Conservation (phyloP, 148 eudicot species). For the Nepenthes mirabilis region DNA sequence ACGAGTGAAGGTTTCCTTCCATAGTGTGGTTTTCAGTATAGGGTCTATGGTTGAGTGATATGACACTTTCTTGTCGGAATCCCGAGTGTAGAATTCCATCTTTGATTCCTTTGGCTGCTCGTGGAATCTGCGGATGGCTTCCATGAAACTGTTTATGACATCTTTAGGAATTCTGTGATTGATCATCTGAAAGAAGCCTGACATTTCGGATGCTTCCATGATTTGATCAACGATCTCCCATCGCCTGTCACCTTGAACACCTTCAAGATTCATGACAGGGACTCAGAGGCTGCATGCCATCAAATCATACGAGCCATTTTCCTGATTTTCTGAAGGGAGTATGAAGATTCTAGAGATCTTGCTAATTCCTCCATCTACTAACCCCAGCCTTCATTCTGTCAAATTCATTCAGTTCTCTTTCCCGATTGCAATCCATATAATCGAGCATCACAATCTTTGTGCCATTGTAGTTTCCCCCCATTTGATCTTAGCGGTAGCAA, state of each 20-base stretch:
- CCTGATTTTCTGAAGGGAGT: no score
- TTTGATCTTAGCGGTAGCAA: no score
- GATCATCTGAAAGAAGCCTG: slow-evolving; percentile 20
- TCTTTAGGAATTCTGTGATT: slow-evolving; percentile 10
- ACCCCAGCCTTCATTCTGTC: no score
- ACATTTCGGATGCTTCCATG: slow-evolving; percentile 13
- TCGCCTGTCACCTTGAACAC: slow-evolving; percentile 3
- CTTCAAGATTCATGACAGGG: slow-evolving; percentile 7
- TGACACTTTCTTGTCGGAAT: slow-evolving; percentile 13
- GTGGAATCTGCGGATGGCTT: slow-evolving; percentile 20
- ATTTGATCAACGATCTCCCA: slow-evolving; percentile 7
- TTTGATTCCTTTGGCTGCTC: slow-evolving; percentile 47
- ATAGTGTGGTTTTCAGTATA: slow-evolving; percentile 13
- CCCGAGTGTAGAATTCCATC: slow-evolving; percentile 32
- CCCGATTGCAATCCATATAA: no score
- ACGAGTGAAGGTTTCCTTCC: slow-evolving; percentile 40
- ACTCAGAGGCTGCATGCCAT: slow-evolving; percentile 2
- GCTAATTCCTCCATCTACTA: no score
- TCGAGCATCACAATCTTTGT: no score
- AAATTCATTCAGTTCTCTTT: no score
- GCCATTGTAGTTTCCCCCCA: no score
- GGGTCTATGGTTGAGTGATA: slow-evolving; percentile 16
- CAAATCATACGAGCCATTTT: no score
- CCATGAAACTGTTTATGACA: slow-evolving; percentile 15
- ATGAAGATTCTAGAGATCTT: not conserved